A percentile compares a stretch with the other conserved stretches of the same genome.
Conservation (phyloP, 2,329 filamentous ascomycete genomes). For the Emydomyces testavorans region DNA sequence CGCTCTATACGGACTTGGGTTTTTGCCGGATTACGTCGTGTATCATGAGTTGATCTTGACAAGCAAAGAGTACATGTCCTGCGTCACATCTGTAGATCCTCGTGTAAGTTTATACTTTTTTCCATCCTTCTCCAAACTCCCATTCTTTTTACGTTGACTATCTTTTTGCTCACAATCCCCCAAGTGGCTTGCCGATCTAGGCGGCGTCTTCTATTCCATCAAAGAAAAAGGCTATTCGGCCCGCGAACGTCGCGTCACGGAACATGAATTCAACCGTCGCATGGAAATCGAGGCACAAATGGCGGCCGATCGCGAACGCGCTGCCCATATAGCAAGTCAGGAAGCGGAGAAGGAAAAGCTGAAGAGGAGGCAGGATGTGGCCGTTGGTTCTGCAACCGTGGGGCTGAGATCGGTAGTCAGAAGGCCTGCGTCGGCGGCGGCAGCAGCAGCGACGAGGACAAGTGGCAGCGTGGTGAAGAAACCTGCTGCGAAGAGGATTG, state of each 20-base stretch:
- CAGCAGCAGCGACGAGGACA: slow-evolving; percentile 21
- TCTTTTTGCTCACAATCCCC: slow-evolving; percentile 1
- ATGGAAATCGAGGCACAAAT: slow-evolving; percentile 92
- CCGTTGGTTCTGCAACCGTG: slow-evolving; percentile 22
- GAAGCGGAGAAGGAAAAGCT: slow-evolving; percentile 29
- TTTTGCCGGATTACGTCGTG: slow-evolving; percentile 90
- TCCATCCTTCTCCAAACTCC: not conserved
- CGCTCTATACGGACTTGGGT: slow-evolving; percentile 82
- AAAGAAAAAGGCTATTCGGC: slow-evolving; percentile 95
- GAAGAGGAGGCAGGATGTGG: slow-evolving; percentile 28
- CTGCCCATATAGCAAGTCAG: slow-evolving; percentile 31
- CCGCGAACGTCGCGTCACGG: slow-evolving; percentile 72
- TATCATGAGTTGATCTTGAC: slow-evolving; percentile 98
- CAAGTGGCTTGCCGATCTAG: slow-evolving; percentile 82
- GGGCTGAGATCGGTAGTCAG: slow-evolving; percentile 24
- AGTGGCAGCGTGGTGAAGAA: slow-evolving; percentile 32
- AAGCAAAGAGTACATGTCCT: slow-evolving; percentile 95
- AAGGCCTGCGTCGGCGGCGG: slow-evolving; percentile 23
- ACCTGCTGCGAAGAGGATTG: slow-evolving; percentile 27
- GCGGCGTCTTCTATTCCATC: slow-evolving; percentile 92
- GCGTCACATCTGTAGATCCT: slow-evolving; percentile 88
- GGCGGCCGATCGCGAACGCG: slow-evolving; percentile 64
- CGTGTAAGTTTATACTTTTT: slow-evolving; percentile 40
- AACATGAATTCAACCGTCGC: slow-evolving; percentile 81
- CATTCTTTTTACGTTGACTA: not conserved